Evolutionary conservation across 768 basidiomycete genomes (phyloP), one percentile per base, ranked within the genome.

Genomic region (Psilocybe sp.): DNA sequence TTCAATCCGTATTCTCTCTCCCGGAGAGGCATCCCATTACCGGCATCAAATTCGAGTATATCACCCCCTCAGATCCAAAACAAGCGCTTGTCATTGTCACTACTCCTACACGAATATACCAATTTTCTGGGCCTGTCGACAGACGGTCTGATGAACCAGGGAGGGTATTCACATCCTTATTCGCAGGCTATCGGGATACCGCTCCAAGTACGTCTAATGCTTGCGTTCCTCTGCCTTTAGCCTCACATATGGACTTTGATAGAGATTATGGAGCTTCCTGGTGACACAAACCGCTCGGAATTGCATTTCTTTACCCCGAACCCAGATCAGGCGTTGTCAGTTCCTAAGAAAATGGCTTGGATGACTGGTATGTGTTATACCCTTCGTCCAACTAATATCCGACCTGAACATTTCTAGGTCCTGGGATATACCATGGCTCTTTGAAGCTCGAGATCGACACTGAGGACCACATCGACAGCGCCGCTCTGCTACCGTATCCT

Each of bases 201-300:
- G 80, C 84, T 15, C 93, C 92, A 15, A 96, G 95, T 96, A 51
- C 39, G 66, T 63, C 32, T 20, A 39, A 34, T 54, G 56, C 31
- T 33, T 39, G 55, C 19, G 40, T 39, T 38, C 39, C 16, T 47
- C 62, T 69, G n/a, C 53, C n/a, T 20, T 40, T 14, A 13, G 38
- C 23, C 14, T 49, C 38, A 23, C 47, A 14, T 36, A 43, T 47
- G 50, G 35, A 58, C 36, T 20, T 42, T 34, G 49, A 58, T 68
- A 94, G 93, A 92, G 71, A 92, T 95, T 53, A 79, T 92, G 31
- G 96, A 98, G 64, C 74, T 98, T 6, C 93, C 93, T 14, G 91
- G 95, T 44, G 78, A 86, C 51, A 66, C 82, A 49, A 76, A 81
- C 46, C 72, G 81, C 54, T 93, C 92, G 3, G 87, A 93, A 60